Base-by-base conservation (phyloP, 1,284 basidiomycete genomes). In the Sanguinoderma infundibulare region DNA sequence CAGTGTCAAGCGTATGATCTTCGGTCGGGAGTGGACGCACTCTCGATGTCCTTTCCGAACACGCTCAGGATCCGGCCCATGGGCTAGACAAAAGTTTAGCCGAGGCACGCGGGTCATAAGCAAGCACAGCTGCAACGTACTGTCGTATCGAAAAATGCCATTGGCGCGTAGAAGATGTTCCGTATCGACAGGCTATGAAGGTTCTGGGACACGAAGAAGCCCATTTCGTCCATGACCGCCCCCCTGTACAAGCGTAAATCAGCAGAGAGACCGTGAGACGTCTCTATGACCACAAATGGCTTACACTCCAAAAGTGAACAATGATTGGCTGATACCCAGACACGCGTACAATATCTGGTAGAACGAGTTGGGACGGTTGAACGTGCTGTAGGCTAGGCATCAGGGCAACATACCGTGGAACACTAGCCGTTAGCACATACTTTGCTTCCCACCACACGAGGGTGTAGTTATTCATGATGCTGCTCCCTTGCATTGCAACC, bases 281-380 rank as follows among this genome's bases (percentile, higher is more conserved):
- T n/a, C n/a, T 67, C 69, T 36, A 6, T 7, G 65, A 73, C 68
- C 32, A 65, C 20, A 40, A 53, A 5, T 2, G 46, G 1, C 83
- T 55, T 67, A 86, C 84, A 84, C 71, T 3, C 78, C 67, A 72
- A 94, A 89, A 0, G 87, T 90, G 71, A 87, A 87, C 12, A 87
- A 35, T 0, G 92, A 84, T 69, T 87, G 84, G 0, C 75, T 76
- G 14, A 87, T 65, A 46, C 85, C 91, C 1, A 94, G 77, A 51
- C 79, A 79, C 2, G 87, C 90, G 69, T 94, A 94, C 24, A 94
- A 73, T 10, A 81, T 84, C 74, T 92, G 89, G 73, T 94, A 93
- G 69, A 90, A 85, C 3, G 82, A 83, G 67, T 81, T 82, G 1
- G 82, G 73, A 10, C 74, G 73, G 54, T 83, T 50, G 69, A 82